Base-by-base conservation (phyloP, 495 filamentous ascomycete genomes). In the Neurospora sp. region DNA sequence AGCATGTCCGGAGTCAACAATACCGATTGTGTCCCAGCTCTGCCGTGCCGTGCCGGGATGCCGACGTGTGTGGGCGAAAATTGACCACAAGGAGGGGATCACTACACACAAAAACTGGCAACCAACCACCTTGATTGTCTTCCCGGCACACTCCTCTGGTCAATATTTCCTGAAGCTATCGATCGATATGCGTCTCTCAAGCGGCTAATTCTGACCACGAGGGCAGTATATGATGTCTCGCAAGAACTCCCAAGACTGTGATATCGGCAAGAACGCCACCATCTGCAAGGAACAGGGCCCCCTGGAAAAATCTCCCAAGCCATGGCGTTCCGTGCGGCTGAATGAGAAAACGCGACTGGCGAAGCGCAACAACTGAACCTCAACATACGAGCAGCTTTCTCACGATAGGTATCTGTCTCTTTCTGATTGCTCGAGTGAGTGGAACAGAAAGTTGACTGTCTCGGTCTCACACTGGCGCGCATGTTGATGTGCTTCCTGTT, bases 211-310 rank as follows among this genome's bases (percentile, higher is more conserved):
- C 54, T 66, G 54, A 66, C 54, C 54, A 10, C 7, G 15, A 66
- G 54, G 54, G 54, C 28, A 59, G 2, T 4, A 66, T 66, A 66
- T 66, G 54, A 66, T 66, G 28, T 66, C 54, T 66, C 54, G 28
- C 24, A 66, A 62, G 24, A 31, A 62, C 5, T 34, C 13, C 24
- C 28, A 24, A 2, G 24, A 66, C 54, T 36, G 54, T 36, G 54
- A 28, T 34, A 66, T 34, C 54, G 54, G 54, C 28, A 66, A 66
- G 39, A 10, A 73, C 72, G 72, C 72, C 62, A 70, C 72, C 62
- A 69, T 69, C 71, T 72, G 54, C 72, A 70, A 19, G 59, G 21
- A 34, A 8, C 54, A 66, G 28, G 28, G 15, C 6, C n/a, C 59
- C 39, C 39, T 54, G 31, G 21, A 17, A 59, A 21, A 9, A 15